Conservation (phyloP, 192 early-diverging fungal species). For the Rhizophagus clarus region DNA sequence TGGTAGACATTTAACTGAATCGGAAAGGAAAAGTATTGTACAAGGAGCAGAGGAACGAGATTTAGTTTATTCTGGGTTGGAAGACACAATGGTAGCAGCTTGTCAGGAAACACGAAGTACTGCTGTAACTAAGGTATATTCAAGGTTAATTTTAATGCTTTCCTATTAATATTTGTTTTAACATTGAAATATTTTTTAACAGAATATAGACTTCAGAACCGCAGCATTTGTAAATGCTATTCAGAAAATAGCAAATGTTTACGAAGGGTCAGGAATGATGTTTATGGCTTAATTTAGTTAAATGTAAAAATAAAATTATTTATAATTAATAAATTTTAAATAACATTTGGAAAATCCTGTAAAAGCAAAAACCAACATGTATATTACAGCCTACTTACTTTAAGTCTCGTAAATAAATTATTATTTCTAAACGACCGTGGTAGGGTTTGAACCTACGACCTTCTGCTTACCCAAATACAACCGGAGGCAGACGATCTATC, state of each 20-base stretch:
- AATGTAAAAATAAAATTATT: too few species aligned
- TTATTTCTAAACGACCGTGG: conserved; percentile 1
- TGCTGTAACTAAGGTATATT: conserved; percentile 49
- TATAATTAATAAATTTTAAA: too few species aligned
- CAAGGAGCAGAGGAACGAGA: conserved; percentile 85
- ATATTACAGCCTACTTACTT: background rate
- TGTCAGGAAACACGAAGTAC: conserved; percentile 75
- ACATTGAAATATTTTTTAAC: background rate
- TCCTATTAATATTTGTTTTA: background rate
- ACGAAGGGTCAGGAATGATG: conserved; percentile 75
- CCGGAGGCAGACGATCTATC: conserved; percentile 28
- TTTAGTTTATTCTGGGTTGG: conserved; percentile 82
- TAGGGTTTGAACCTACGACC: conserved; percentile 24
- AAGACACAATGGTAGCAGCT: conserved; percentile 85
- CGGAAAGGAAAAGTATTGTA: conserved; percentile 74
- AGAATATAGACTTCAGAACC: conserved; percentile 72
- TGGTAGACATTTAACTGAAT: conserved; percentile 69
- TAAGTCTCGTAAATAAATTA: background rate
- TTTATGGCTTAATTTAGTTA: conserved; percentile 56
- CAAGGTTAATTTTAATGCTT: background rate
- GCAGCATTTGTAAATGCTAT: conserved; percentile 80
- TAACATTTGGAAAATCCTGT: background rate
- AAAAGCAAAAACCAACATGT: background rate
- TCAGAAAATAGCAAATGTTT: conserved; percentile 77
- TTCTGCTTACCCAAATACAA: conserved; percentile 10